A percentile compares a stretch with the other conserved stretches of the same genome.
Evolutionary conservation across 176 grass and related monocot genomes (phyloP).

Genomic region (Echinochloa phyllopogon): DNA sequence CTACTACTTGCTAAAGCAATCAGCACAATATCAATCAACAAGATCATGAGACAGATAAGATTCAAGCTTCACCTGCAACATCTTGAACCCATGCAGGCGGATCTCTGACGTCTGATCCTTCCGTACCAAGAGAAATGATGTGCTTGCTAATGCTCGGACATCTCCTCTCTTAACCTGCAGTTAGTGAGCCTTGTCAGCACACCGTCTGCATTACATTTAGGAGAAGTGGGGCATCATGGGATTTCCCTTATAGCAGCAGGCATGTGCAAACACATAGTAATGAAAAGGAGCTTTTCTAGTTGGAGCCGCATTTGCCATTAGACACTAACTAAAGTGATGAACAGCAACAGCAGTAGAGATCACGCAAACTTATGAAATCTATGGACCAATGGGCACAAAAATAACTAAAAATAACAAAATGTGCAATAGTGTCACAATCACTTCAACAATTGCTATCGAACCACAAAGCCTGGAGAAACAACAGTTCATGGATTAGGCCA

Average conservation of each 20-base stretch:
- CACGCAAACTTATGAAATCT: neutral
- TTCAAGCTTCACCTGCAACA: slow-evolving; percentile 81
- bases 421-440: neutral
- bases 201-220: slow-evolving; percentile 7
- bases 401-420: neutral
- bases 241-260: neutral
- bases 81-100: slow-evolving; percentile 91
- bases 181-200: neutral
- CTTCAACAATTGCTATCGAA: slow-evolving; percentile 8
- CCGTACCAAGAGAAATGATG: slow-evolving; percentile 85
- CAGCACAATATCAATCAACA: slow-evolving; percentile 24
- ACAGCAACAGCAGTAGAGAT: neutral
- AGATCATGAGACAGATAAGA: slow-evolving; percentile 5
- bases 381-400: neutral
- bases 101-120: slow-evolving; percentile 84
- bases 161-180: slow-evolving; percentile 86
- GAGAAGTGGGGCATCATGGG: slow-evolving; percentile 13
- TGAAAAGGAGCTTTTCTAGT: neutral
- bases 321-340: slow-evolving; percentile 11
- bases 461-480: neutral
- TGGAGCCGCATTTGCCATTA: slow-evolving; percentile 3
- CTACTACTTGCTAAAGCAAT: slow-evolving; percentile 17
- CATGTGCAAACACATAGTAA: slow-evolving; percentile 4
- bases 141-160: slow-evolving; percentile 68
- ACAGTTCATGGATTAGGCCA: neutral